A percentile compares a stretch with the other conserved stretches of the same genome.
These are phyloP conservation scores for Olyra latifolia DNA, from an alignment of 176 grass and related monocot species.

Conservation along the genomic window DNA sequence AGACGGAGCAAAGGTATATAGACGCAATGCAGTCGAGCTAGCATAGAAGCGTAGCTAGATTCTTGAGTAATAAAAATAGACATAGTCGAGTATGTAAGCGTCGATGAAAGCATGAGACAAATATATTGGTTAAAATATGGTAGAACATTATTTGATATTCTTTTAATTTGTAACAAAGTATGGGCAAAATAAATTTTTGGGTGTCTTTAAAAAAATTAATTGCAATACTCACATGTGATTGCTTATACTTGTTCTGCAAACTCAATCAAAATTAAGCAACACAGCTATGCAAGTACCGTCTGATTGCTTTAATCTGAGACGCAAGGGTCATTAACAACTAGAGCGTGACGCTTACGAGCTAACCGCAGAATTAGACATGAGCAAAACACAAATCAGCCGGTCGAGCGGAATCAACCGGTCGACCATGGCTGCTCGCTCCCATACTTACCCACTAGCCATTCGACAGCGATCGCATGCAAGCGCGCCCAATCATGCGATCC, in stretches of 20 bases:
- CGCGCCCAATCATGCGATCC: neutral
- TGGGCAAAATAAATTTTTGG: too few species aligned
- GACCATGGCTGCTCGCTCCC: constrained; percentile 25
- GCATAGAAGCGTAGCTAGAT: too few species aligned
- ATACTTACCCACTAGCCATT: neutral
- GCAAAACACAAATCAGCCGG: constrained; percentile 19
- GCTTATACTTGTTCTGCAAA: neutral
- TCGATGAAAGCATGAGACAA: too few species aligned
- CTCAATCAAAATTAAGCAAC: neutral
- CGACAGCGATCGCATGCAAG: neutral
- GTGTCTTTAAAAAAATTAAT: too few species aligned
- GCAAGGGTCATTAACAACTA: neutral
- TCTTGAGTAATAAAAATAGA: too few species aligned
- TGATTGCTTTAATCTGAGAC: neutral
- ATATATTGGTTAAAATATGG: too few species aligned
- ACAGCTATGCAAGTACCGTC: neutral
- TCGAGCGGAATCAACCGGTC: constrained; percentile 19
- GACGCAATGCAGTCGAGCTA: too few species aligned
- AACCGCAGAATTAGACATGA: constrained; percentile 12
- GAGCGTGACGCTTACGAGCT: neutral
- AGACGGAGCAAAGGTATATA: too few species aligned
- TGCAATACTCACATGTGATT: too few species aligned
- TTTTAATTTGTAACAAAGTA: too few species aligned
- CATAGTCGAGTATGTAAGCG: too few species aligned
- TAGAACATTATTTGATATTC: too few species aligned